Conservation (phyloP, 495 filamentous ascomycete species). For the Penicillium mononematosum region DNA sequence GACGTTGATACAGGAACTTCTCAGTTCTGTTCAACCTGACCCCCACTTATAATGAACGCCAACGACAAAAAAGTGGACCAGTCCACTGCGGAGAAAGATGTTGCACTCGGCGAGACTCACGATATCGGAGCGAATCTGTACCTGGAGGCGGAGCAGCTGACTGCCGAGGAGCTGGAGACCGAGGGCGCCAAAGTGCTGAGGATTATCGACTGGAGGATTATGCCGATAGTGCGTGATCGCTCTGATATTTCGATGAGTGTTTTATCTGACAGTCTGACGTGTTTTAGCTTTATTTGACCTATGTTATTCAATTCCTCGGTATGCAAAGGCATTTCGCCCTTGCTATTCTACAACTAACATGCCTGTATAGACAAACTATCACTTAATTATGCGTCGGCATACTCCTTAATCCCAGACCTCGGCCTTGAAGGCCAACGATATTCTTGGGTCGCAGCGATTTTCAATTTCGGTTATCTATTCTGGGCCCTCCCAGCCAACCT, state of each 20-base stretch:
- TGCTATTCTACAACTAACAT: background rate
- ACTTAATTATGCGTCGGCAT: slow-evolving; percentile 45
- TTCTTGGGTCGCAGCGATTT: slow-evolving; percentile 52
- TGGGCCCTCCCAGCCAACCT: slow-evolving; percentile 53
- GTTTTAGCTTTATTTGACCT: slow-evolving; percentile 36
- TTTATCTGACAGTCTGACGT: background rate
- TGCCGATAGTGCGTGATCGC: slow-evolving; percentile 32
- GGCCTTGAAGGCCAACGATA: slow-evolving; percentile 55
- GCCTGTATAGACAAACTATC: slow-evolving; percentile 31
- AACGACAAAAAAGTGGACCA: slow-evolving; percentile 26
- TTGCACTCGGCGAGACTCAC: slow-evolving; percentile 23
- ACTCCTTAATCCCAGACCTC: slow-evolving; percentile 38
- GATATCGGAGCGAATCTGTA: slow-evolving; percentile 37
- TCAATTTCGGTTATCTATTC: slow-evolving; percentile 53
- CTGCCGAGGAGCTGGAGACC: slow-evolving; percentile 32
- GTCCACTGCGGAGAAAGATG: slow-evolving; percentile 25
- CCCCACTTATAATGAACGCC: background rate
- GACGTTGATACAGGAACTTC: background rate
- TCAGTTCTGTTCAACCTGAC: slow-evolving; percentile 2
- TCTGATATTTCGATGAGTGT: background rate
- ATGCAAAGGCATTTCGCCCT: background rate
- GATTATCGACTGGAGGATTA: slow-evolving; percentile 36
- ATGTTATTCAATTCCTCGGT: slow-evolving; percentile 41
- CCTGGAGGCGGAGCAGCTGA: slow-evolving; percentile 32
- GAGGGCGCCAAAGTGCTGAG: slow-evolving; percentile 34